These are phyloP conservation scores for Gleditsia sinensis DNA, from an alignment of 306 rosid genomes.

Conservation along the genomic window DNA sequence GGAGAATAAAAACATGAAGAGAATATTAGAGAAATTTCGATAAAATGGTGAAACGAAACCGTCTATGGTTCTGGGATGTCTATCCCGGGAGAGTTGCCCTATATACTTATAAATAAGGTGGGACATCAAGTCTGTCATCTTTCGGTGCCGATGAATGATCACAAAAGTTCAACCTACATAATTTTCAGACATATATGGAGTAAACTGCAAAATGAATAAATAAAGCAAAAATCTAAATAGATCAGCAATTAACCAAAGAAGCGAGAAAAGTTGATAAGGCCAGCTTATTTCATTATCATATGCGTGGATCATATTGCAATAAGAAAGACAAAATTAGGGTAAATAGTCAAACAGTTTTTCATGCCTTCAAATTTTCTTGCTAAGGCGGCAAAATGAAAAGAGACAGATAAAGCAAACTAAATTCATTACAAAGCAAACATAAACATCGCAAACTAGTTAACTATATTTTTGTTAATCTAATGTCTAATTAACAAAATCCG, in stretches of 20 bases:
- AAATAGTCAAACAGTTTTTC: neutral
- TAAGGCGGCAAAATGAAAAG: slow-evolving; percentile 15
- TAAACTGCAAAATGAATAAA: neutral
- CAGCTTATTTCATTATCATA: neutral
- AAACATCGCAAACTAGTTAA: neutral
- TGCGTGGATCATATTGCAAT: neutral
- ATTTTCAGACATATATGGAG: neutral
- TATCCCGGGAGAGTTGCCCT: slow-evolving; percentile 17
- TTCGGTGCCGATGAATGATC: slow-evolving; percentile 12
- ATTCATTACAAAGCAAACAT: slow-evolving; percentile 25
- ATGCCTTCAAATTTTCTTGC: slow-evolving; percentile 6
- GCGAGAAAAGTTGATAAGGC: neutral
- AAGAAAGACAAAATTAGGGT: neutral
- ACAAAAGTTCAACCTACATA: slow-evolving; percentile 26
- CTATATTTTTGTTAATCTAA: neutral
- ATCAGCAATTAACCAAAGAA: neutral
- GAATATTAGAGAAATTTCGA: neutral
- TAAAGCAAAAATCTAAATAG: neutral
- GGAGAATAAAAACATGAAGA: too few relatives aligned
- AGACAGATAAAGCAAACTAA: neutral
- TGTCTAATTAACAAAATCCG: neutral
- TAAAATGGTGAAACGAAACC: slow-evolving; percentile 43
- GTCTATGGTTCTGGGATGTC: slow-evolving; percentile 39
- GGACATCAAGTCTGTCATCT: slow-evolving; percentile 39
- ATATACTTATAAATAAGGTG: slow-evolving; percentile 26